A percentile compares a stretch with the other conserved stretches of the same genome.
Evolutionary conservation across 129 eudicot species (phyloP).

Genomic region (Chrysanthemum seticuspe): DNA sequence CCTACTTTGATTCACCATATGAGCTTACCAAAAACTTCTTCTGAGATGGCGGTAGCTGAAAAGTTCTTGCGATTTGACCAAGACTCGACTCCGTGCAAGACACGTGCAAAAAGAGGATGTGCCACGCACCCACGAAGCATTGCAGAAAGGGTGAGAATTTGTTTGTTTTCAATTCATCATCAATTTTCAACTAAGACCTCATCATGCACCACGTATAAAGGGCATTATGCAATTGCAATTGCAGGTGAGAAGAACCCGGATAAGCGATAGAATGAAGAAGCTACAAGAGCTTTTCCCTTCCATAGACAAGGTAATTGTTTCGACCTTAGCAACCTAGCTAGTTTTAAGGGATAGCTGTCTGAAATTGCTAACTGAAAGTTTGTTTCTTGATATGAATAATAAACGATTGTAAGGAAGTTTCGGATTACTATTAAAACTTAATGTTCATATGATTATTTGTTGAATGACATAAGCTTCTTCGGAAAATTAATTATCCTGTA

Average conservation of each 20-base stretch:
- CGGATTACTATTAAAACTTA: too few species aligned
- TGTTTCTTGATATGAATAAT: too few species aligned
- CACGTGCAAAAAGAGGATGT: slow-evolving; percentile 82
- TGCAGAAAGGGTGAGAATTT: slow-evolving; percentile 77
- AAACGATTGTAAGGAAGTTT: too few species aligned
- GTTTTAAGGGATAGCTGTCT: background rate
- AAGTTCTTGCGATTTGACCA: slow-evolving; percentile 63
- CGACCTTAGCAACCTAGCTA: slow-evolving; percentile 1
- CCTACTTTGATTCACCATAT: slow-evolving; percentile 65
- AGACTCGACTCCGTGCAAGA: slow-evolving; percentile 60
- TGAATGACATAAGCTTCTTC: too few species aligned
- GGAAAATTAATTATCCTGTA: background rate
- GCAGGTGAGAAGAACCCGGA: slow-evolving; percentile 80
- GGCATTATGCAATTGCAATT: slow-evolving; percentile 4
- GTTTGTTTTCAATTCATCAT: background rate
- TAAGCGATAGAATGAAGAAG: slow-evolving; percentile 86
- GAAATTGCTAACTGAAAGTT: too few species aligned
- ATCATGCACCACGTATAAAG: too few species aligned
- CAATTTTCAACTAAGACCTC: background rate
- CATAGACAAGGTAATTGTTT: slow-evolving; percentile 82
- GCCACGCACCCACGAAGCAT: slow-evolving; percentile 98
- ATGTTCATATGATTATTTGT: too few species aligned
- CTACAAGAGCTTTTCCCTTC: slow-evolving; percentile 86
- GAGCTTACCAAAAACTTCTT: slow-evolving; percentile 75
- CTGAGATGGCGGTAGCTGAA: slow-evolving; percentile 52